Percentiles rank a stretch among this genome's conserved stretches.
phyloP scores from a whole-genome alignment of 306 rosid genomes.

The Begonia masoniana region DNA sequence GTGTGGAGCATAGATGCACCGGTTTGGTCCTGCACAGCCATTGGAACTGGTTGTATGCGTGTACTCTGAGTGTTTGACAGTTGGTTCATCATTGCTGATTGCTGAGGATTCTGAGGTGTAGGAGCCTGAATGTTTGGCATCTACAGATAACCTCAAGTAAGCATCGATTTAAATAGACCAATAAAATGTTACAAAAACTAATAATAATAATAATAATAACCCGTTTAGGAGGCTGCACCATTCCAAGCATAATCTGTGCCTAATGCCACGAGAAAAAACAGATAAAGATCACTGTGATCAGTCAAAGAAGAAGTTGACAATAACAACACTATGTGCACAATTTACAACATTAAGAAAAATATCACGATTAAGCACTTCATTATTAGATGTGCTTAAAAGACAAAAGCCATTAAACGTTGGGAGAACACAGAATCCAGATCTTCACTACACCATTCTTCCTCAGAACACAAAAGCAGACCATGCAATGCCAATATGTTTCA shows the following conservation, averaged over 20 bases:
- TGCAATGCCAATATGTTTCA: no score
- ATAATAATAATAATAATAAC: slow-evolving; percentile 23
- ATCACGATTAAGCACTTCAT: no score
- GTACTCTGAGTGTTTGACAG: slow-evolving; percentile 42
- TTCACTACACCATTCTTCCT: no score
- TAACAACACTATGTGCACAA: no score
- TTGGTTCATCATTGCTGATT: slow-evolving; percentile 33
- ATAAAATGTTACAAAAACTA: slow-evolving; percentile 9
- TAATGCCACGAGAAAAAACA: slow-evolving; percentile 19
- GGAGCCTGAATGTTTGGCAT: slow-evolving; percentile 61
- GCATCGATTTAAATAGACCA: slow-evolving; percentile 3
- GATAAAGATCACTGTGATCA: not conserved
- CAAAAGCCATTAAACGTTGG: no score
- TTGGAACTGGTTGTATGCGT: slow-evolving; percentile 34
- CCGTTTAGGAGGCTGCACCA: slow-evolving; percentile 85
- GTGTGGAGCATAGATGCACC: slow-evolving; percentile 45
- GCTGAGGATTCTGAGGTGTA: slow-evolving; percentile 46
- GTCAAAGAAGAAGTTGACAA: no score
- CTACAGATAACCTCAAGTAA: slow-evolving; percentile 23
- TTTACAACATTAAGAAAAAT: no score
- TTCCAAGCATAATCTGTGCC: slow-evolving; percentile 99
- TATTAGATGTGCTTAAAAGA: no score
- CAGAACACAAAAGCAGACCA: no score
- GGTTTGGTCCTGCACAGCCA: slow-evolving; percentile 52
- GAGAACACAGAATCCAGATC: no score